Evolutionary conservation across 2,329 filamentous ascomycete genomes (phyloP).

Genomic region (Hymenoscyphus occultus): DNA sequence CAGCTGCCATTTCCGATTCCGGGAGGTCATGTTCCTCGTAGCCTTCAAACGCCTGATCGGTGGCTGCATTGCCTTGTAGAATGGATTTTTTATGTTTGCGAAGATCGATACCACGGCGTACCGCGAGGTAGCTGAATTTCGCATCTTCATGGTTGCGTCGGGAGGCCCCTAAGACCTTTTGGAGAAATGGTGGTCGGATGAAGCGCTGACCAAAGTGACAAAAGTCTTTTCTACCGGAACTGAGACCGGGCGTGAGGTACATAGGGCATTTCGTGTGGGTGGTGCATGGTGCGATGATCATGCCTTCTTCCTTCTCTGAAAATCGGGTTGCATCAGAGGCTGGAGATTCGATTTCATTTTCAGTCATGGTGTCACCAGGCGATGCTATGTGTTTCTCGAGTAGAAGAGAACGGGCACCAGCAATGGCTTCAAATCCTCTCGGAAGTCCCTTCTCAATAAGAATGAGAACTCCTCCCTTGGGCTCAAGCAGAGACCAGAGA

Average conservation of each 20-base stretch:
- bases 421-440: conserved; percentile 88
- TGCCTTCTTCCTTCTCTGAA: conserved; percentile 54
- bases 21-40: conserved; percentile 53
- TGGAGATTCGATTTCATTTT: conserved; percentile 32
- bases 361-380: conserved; percentile 48
- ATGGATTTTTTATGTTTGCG: conserved; percentile 41
- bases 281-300: conserved; percentile 76
- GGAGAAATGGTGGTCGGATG: conserved; percentile 77
- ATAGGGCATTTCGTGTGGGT: conserved; percentile 88
- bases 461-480: conserved; percentile 80
- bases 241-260: conserved; percentile 70
- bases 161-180: conserved; percentile 65
- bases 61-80: conserved; percentile 54
- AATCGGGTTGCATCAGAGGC: conserved; percentile 24
- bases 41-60: conserved; percentile 67
- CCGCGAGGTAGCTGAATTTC: conserved; percentile 82
- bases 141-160: conserved; percentile 85
- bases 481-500: conserved; percentile 82
- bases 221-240: conserved; percentile 76
- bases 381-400: conserved; percentile 71
- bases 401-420: conserved; percentile 75
- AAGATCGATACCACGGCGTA: conserved; percentile 68
- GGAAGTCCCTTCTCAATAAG: conserved; percentile 89
- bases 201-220: conserved; percentile 91
- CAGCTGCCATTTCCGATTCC: conserved; percentile 15